phyloP scores from a whole-genome alignment of 768 basidiomycete genomes.

The Lenzites betulinus region DNA sequence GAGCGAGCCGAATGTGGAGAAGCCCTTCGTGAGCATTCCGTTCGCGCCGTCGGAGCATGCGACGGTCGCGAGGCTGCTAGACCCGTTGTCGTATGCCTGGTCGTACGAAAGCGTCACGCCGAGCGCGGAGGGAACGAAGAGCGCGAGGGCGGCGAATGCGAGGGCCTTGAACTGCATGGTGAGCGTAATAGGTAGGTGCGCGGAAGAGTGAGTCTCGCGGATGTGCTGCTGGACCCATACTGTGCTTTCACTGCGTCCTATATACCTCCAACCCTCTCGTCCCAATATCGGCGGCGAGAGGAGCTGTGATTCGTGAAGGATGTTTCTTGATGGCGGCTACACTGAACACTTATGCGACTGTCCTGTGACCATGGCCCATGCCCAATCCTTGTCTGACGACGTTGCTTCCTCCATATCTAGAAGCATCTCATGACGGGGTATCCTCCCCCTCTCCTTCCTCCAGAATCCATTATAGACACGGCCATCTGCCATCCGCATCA shows the following conservation, averaged over 20 bases:
- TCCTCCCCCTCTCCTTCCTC: background rate
- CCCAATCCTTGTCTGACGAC: background rate
- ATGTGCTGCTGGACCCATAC: background rate
- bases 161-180: constrained; percentile 29
- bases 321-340: constrained; percentile 7
- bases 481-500: background rate
- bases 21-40: constrained; percentile 47
- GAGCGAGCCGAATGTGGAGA: constrained; percentile 50
- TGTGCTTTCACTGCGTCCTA: background rate
- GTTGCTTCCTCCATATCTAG: background rate
- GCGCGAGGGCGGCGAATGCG: constrained; percentile 21
- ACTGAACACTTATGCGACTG: background rate
- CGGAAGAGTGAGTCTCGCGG: background rate
- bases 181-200: background rate
- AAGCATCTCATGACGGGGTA: constrained; percentile 10
- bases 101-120: constrained; percentile 43
- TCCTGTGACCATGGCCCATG: constrained; percentile 2
- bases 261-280: background rate
- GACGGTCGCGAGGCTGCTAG: constrained; percentile 42
- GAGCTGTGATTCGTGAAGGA: background rate
- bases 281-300: background rate
- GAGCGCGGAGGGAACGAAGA: constrained; percentile 12
- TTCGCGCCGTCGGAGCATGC: constrained; percentile 55
- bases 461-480: background rate
- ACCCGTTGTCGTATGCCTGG: constrained; percentile 47